A percentile compares a stretch with the other conserved stretches of the same genome.
phyloP scores from a whole-genome alignment of 2,329 filamentous ascomycete genomes.

The Calonectria leucothoes region DNA sequence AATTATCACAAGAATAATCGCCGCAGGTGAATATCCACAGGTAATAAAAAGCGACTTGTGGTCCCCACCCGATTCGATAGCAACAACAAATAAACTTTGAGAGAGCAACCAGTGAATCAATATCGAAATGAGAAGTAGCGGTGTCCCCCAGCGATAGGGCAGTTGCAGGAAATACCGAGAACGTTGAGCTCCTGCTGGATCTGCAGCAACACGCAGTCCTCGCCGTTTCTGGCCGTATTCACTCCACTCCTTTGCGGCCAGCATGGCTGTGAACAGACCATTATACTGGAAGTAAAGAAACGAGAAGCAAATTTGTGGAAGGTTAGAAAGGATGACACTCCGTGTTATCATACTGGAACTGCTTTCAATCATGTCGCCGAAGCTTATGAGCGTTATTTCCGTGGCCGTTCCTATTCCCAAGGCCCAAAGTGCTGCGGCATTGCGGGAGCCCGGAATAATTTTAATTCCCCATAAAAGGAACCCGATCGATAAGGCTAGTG shows the following conservation, averaged over 20 bases:
- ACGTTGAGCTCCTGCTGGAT: slow-evolving; percentile 8
- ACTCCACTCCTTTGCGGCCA: slow-evolving; percentile 21
- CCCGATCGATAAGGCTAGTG: neutral
- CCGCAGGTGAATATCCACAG: slow-evolving; percentile 22
- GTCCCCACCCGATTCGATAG: neutral
- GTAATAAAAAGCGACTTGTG: neutral
- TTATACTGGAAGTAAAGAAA: slow-evolving; percentile 24
- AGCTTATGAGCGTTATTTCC: neutral
- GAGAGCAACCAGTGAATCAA: slow-evolving; percentile 23
- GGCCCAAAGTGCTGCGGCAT: neutral
- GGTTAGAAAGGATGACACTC: neutral
- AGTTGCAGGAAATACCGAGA: slow-evolving; percentile 26
- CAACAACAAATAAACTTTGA: slow-evolving; percentile 21
- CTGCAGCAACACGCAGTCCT: slow-evolving; percentile 2
- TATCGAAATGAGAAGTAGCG: neutral
- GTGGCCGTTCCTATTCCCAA: slow-evolving; percentile 18
- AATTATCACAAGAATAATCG: slow-evolving; percentile 4
- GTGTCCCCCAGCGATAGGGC: slow-evolving; percentile 17
- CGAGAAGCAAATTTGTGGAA: slow-evolving; percentile 19
- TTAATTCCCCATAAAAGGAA: neutral
- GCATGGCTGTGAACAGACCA: slow-evolving; percentile 20
- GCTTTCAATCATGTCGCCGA: neutral
- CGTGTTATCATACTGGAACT: neutral
- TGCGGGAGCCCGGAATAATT: neutral
- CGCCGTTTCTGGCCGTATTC: slow-evolving; percentile 16